Base-by-base conservation (phyloP, 2,329 filamentous ascomycete species). In the Phialophora expanda region DNA sequence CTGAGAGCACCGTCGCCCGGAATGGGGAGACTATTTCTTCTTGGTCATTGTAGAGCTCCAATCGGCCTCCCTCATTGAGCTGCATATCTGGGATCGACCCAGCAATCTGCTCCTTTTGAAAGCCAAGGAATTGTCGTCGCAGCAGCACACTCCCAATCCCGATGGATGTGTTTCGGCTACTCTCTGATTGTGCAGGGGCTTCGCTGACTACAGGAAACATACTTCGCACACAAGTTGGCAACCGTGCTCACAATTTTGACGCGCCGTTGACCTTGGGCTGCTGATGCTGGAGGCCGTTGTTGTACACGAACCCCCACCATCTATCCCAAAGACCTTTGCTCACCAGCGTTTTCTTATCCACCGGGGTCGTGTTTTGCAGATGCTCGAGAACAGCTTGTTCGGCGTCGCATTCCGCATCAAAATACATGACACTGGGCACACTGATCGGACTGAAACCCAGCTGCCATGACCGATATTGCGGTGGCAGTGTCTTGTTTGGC, bases 331-430 rank as follows among this genome's bases (percentile, higher is more conserved):
- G 56, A 11, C 67, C 69, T 24, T 66, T 64, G 24, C 58, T 69
- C 22, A 69, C 66, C 41, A 69, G 34, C 14, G 68, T 69, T 24
- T 30, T 59, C 38, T 61, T 26, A 38, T 69, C 69, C 58, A 70
- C 61, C n/a, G 55, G 55, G 0, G 62, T 66, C 4, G 63, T 62
- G 46, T 53, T 62, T 56, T 68, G 67, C 53, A 71, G 46, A 56
- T 66, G 65, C 64, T 71, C 69, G 55, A 64, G 63, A 6, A 70
- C 69, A 1, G 69, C 69, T 56, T 64, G 66, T 22, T 71, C 69
- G 3, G 69, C 69, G 56, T 71, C 69, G n/a, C 66, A 57, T 38
- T 71, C 69, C 7, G 69, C 48, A 32, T 71, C 69, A 55, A 67
- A 71, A 41, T 71, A 67, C 56, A 71, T 54, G 46, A 71, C 66